phyloP scores from a whole-genome alignment of 2,329 filamentous ascomycete species.

The Cercospora sp. region DNA sequence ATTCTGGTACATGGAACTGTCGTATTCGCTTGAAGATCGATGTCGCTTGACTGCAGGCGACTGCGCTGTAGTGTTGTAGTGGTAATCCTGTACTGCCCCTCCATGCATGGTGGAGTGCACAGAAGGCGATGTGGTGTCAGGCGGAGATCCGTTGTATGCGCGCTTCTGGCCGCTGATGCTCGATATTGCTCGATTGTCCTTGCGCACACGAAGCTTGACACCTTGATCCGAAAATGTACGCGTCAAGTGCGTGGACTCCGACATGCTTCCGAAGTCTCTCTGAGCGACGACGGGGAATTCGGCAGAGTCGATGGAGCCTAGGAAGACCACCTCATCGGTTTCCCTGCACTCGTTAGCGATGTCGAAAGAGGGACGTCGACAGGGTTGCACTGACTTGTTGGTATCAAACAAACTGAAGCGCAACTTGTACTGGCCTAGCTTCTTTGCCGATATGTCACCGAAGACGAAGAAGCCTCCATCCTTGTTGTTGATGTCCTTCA shows the following conservation, averaged over 20 bases:
- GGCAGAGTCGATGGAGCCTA: conserved; percentile 61
- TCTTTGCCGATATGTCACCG: conserved; percentile 77
- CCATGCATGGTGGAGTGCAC: conserved; percentile 20
- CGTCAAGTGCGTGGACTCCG: conserved; percentile 78
- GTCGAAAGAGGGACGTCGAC: background rate
- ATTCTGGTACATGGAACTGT: conserved; percentile 23
- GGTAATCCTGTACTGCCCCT: conserved; percentile 26
- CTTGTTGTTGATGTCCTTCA: conserved; percentile 61
- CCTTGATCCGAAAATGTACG: conserved; percentile 84
- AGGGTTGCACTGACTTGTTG: conserved; percentile 52
- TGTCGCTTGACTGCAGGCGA: conserved; percentile 30
- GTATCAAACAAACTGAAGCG: conserved; percentile 78
- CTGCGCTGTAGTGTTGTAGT: conserved; percentile 22
- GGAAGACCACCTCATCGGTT: conserved; percentile 49
- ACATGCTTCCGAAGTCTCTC: conserved; percentile 77
- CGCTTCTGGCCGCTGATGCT: conserved; percentile 27
- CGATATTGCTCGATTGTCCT: conserved; percentile 64
- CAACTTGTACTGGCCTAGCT: conserved; percentile 70
- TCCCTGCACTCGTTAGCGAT: conserved; percentile 26
- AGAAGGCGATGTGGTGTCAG: conserved; percentile 24
- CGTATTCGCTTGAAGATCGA: conserved; percentile 32
- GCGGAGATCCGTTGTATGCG: conserved; percentile 24
- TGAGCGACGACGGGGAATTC: conserved; percentile 56
- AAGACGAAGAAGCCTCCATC: conserved; percentile 91
- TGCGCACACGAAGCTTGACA: conserved; percentile 76